Percentiles rank a stretch among this genome's conserved stretches.
Conservation (phyloP, 768 basidiomycete species). For the Macrolepiota dolichaula region DNA sequence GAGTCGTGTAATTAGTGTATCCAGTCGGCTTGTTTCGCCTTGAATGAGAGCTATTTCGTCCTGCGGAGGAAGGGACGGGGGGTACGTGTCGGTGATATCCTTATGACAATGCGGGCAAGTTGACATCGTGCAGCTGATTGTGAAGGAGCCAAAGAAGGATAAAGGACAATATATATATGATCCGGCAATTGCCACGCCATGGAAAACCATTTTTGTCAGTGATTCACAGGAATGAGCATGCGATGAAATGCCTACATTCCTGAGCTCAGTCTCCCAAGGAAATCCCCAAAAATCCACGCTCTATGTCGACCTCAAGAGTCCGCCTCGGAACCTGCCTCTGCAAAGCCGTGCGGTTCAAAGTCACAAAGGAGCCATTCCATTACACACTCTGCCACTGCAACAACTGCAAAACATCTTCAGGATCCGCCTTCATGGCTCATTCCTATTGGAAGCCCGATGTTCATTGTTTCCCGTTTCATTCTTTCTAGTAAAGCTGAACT, state of each 20-base stretch:
- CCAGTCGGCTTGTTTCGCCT: not conserved
- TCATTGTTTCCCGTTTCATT: not conserved
- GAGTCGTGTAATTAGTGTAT: not conserved
- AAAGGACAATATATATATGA: too few species aligned
- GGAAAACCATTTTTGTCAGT: too few species aligned
- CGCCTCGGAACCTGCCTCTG: conserved; percentile 26
- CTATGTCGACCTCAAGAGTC: too few species aligned
- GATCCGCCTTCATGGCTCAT: conserved; percentile 30
- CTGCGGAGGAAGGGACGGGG: not conserved
- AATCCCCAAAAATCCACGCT: too few species aligned
- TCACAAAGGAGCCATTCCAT: conserved; percentile 26
- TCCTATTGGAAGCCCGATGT: conserved; percentile 27
- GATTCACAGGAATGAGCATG: too few species aligned
- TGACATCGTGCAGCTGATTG: conserved; percentile 15
- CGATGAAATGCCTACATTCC: too few species aligned
- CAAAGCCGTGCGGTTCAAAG: conserved; percentile 21
- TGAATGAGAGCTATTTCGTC: not conserved
- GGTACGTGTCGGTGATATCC: not conserved
- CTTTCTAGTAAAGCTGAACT: not conserved
- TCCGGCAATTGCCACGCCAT: too few species aligned
- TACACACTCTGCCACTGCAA: conserved; percentile 30
- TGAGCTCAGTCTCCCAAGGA: too few species aligned
- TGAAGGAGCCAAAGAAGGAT: too few species aligned
- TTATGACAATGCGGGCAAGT: not conserved
- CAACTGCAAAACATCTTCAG: conserved; percentile 29